Conservation (phyloP, 2,329 filamentous ascomycete species). For the Pseudonectria foliicola region DNA sequence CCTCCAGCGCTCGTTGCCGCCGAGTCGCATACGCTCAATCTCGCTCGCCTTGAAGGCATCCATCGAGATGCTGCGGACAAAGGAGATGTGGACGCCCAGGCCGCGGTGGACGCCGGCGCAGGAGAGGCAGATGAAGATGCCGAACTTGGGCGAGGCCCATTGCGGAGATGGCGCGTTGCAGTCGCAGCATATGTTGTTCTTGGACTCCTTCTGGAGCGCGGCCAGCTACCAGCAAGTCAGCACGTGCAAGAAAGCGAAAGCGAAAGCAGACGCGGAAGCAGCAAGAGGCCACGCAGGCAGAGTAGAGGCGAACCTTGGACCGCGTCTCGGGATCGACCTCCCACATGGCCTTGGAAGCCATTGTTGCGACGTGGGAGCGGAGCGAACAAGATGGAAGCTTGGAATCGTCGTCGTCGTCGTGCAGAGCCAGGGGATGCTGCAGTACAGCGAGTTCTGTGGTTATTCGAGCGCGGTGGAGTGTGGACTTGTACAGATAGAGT, state of each 20-base stretch:
- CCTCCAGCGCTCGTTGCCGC: slow-evolving; percentile 83
- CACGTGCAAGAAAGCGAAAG: slow-evolving; percentile 6
- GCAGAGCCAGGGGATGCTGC: background rate
- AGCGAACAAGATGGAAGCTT: slow-evolving; percentile 1
- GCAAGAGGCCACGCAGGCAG: slow-evolving; percentile 5
- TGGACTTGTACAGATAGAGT: background rate
- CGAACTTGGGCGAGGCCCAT: slow-evolving; percentile 97
- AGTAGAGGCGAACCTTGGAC: slow-evolving; percentile 62
- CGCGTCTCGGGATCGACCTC: slow-evolving; percentile 97
- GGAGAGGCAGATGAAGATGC: slow-evolving; percentile 95
- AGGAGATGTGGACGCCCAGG: slow-evolving; percentile 95
- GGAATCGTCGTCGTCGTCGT: no score
- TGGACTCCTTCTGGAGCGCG: slow-evolving; percentile 81
- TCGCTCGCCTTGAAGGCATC: slow-evolving; percentile 93
- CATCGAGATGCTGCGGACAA: slow-evolving; percentile 96
- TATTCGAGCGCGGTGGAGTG: background rate
- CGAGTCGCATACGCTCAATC: slow-evolving; percentile 87
- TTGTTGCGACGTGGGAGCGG: slow-evolving; percentile 20
- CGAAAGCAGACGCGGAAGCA: slow-evolving; percentile 4
- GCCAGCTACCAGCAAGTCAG: slow-evolving; percentile 55
- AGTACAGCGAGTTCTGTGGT: no score
- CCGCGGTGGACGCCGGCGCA: slow-evolving; percentile 93
- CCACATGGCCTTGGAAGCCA: slow-evolving; percentile 82
- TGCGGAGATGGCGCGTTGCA: slow-evolving; percentile 93
- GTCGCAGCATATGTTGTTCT: slow-evolving; percentile 89